These are phyloP conservation scores for Suillus americanus DNA, from an alignment of 768 basidiomycete species.

Conservation along the genomic window DNA sequence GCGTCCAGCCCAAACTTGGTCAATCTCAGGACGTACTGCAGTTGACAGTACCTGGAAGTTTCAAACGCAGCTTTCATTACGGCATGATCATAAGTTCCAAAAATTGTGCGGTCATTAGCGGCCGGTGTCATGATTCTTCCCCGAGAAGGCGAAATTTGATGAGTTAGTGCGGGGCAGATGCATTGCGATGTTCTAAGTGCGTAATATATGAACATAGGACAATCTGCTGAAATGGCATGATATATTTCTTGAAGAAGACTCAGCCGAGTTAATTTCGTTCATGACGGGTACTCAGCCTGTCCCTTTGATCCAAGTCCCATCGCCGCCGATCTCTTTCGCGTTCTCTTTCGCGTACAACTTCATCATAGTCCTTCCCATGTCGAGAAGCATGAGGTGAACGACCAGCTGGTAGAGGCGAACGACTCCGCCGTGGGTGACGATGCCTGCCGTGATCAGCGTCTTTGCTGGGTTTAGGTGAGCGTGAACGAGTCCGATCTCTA, in stretches of 20 bases:
- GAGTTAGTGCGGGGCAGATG: slow-evolving; percentile 5
- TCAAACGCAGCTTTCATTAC: slow-evolving; percentile 16
- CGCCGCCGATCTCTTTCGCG: slow-evolving; percentile 48
- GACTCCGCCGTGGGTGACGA: slow-evolving; percentile 27
- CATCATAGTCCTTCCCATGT: slow-evolving; percentile 26
- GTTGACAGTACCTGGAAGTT: slow-evolving; percentile 10
- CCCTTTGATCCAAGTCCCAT: slow-evolving; percentile 51
- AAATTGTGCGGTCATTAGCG: slow-evolving; percentile 14
- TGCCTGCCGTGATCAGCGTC: slow-evolving; percentile 16
- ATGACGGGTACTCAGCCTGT: slow-evolving; percentile 25
- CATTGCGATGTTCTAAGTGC: slow-evolving; percentile 6
- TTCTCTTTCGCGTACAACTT: slow-evolving; percentile 26
- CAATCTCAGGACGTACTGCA: neutral
- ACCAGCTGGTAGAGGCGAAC: slow-evolving; percentile 23
- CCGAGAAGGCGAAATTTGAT: slow-evolving; percentile 5
- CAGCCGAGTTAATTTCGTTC: slow-evolving; percentile 18
- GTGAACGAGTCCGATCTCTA: slow-evolving; percentile 35
- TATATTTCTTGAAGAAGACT: slow-evolving; percentile 5
- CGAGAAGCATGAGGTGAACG: slow-evolving; percentile 19
- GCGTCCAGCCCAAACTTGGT: neutral
- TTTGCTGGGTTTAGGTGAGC: slow-evolving; percentile 30
- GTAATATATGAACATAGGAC: slow-evolving; percentile 8
- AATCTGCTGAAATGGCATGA: slow-evolving; percentile 7
- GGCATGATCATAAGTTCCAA: slow-evolving; percentile 17
- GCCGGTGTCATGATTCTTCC: slow-evolving; percentile 9